phyloP scores from a whole-genome alignment of 495 filamentous ascomycete genomes.

The Penicillium atrosanguineum region DNA sequence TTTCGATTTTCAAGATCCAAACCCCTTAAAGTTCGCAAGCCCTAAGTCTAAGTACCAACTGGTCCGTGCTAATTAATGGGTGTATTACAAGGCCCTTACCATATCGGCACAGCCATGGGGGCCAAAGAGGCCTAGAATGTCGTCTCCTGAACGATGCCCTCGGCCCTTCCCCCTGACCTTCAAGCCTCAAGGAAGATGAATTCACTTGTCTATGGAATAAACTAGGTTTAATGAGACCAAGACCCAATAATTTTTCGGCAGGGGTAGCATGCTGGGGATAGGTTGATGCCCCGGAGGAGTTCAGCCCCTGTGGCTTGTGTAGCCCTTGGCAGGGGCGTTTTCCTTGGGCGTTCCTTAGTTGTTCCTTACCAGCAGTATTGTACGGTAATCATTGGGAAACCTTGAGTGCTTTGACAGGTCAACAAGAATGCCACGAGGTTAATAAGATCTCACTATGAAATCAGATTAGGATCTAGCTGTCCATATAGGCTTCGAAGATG shows the following conservation, averaged over 20 bases:
- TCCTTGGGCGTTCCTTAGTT: no score
- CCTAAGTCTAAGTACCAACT: neutral
- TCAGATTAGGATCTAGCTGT: neutral
- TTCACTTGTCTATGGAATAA: neutral
- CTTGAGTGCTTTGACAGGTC: neutral
- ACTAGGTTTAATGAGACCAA: neutral
- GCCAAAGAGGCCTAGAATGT: slow-evolving; percentile 20
- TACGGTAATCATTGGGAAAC: neutral
- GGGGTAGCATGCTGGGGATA: slow-evolving; percentile 1
- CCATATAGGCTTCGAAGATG: neutral
- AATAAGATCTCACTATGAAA: neutral
- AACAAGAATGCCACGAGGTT: neutral
- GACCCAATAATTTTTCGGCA: slow-evolving; percentile 1
- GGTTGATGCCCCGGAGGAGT: neutral
- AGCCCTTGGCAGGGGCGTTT: slow-evolving; percentile 4
- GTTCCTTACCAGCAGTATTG: neutral
- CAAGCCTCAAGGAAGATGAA: neutral
- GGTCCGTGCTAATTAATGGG: neutral
- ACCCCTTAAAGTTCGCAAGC: neutral
- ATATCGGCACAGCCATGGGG: neutral
- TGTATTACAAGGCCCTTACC: neutral
- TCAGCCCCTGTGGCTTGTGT: slow-evolving; percentile 20
- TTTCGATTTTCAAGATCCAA: neutral
- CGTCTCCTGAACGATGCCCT: slow-evolving; percentile 15
- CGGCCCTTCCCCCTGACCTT: slow-evolving; percentile 3